Evolutionary conservation across 306 rosid genomes (phyloP).

Genomic region (Inga laurina): DNA sequence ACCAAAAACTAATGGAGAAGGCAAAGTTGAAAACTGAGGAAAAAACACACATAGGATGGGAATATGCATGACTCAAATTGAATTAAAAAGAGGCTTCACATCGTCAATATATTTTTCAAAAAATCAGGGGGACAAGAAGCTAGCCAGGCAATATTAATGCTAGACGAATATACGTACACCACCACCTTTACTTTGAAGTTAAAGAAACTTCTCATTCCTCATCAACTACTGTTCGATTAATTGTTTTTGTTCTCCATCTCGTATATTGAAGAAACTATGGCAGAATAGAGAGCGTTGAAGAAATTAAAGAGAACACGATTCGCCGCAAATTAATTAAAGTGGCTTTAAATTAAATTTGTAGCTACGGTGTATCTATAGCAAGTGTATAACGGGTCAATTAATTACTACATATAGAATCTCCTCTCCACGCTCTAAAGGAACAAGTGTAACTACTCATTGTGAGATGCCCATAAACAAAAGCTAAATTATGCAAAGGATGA

Average conservation of each 20-base stretch:
- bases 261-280: neutral
- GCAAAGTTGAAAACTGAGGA: neutral
- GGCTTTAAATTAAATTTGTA: neutral
- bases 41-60: neutral
- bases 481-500: neutral
- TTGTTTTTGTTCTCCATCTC: neutral
- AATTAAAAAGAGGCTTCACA: neutral
- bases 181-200: neutral
- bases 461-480: constrained; percentile 16
- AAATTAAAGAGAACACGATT: constrained; percentile 1
- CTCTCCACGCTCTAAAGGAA: neutral
- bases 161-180: neutral
- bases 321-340: neutral
- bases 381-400: neutral
- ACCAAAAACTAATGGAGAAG: neutral
- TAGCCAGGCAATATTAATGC: neutral
- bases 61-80: neutral
- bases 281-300: neutral
- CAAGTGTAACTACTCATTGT: neutral
- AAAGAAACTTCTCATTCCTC: neutral
- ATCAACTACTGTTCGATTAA: neutral
- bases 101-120: neutral
- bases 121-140: neutral
- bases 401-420: neutral
- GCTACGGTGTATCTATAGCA: neutral